Base-by-base conservation (phyloP, 2,329 filamentous ascomycete species). In the Fusarium brachygibbosum region DNA sequence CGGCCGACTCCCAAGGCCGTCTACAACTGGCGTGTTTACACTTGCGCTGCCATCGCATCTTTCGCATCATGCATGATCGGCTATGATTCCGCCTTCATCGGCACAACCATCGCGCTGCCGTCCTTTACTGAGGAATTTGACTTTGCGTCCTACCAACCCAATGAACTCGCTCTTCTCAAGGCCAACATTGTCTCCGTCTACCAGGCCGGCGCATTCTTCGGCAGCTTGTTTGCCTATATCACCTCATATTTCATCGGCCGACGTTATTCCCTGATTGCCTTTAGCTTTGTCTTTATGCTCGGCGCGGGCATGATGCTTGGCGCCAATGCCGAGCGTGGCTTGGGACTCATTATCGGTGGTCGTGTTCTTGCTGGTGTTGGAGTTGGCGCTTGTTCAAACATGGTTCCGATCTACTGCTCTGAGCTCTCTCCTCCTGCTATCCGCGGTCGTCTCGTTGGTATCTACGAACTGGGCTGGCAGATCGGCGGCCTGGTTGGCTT, bases 201-300 rank as follows among this genome's bases (percentile, higher is more conserved):
- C 80, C 93, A 95, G 79, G 93, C 92, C 14, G 92, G 92, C 58
- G 92, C 92, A 59, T 94, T 96, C 82, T 94, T 95, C 71, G 92
- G 93, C 45, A 88, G 90, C n/a, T 80, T 93, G 32, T 85, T 87
- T 62, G 90, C 89, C 48, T 94, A 91, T 69, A 83, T 82, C 6
- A 85, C 87, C 29, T 88, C 86, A 19, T 89, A 91, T 80, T 92
- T 86, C 76, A 81, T 90, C 66, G 92, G 92, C 19, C 86, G 92
- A 32, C 87, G 87, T 74, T 86, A 83, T 74, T 90, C 88, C 14
- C 82, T 94, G 3, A 81, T 88, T 67, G 65, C 88, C 34, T 91
- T 90, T 75, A 80, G 84, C 5, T 56, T 85, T 29, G 71, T 94
- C 65, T 94, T 94, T 79, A 83, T 88, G 52, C 74, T 94, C 11